Base-by-base conservation (phyloP, 306 rosid species). In the Pachyrhizus erosus region DNA sequence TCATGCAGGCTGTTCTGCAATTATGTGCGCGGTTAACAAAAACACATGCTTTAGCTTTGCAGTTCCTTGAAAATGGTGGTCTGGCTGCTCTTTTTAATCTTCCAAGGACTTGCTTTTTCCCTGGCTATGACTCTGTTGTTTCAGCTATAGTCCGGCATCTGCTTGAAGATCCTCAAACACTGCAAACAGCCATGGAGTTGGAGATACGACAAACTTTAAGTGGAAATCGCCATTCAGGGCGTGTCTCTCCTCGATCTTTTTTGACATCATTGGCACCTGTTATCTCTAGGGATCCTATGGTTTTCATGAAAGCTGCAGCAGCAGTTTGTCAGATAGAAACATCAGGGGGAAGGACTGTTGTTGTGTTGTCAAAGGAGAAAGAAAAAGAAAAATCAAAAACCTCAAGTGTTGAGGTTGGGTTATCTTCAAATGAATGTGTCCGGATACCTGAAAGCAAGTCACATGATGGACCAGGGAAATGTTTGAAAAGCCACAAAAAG, bases 1-100 rank as follows among this genome's bases (percentile, higher is more conserved):
- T 92, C 82, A 96, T 96, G 99, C 99, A 96, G 88, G 99, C 98
- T 86, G 98, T 94, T 76, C 85, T 96, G 84, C 99, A 93, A 83
- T 83, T 96, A 75, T 96, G 99, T 88, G 92, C 98, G 61, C 96
- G 91, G 73, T 88, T 96, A 89, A 96, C 99, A 9, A 96, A 94
- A 91, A 76, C 93, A 65, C 98, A 96, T 86, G 73, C 86, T 70
- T 90, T 93, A 54, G 97, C 98, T 77, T 77, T 92, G 84, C 94
- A 90, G 79, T 94, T 93, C 78, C 97, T 96, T 86, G 99, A 93
- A 89, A 91, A 86, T 91, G 99, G 98, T 73, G 98, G 99, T 81
- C 75, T 96, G 84, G 77, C 86, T 43, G 89, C 93, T 72, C 94
- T 96, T 39, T 94, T 96, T 84, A 88, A 88, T 81, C 94, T 96